Base-by-base conservation (phyloP, 805 yeast genomes). In the Cyberlindnera sargentensis region DNA sequence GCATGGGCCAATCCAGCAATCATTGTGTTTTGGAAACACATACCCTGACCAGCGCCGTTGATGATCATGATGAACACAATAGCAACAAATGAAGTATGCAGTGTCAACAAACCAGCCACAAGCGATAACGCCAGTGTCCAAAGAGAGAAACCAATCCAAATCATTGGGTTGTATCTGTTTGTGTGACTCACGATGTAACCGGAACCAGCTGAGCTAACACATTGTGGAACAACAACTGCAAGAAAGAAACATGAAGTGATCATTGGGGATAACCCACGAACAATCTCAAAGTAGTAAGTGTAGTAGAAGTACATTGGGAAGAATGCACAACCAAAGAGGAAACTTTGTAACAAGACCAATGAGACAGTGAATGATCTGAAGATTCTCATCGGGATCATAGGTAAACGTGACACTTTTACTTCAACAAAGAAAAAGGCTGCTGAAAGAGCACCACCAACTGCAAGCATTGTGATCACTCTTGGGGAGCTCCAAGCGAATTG, bases 401-500 rank as follows among this genome's bases (percentile, higher is more conserved):
- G 83, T 15, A 77, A 59, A 40, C 51, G 64, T 2, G 82, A 69
- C 5, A 71, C 42, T 24, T 38, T 45, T n/a, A 38, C 8, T 34
- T 82, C 85, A 28, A 74, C 66, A 3, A 76, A 24, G 7, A 78
- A 32, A 43, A 82, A 80, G 0, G 55, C 47, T 1, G 70, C 45
- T 24, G 73, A 63, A 26, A 67, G 61, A 0, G 58, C 42, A 1
- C 66, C 72, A 25, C 81, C 80, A 33, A 74, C 47, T 4, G 62
- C 57, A 34, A 76, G 56, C 60, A 72, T 60, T 6, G 62, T 42
- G 9, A 76, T 70, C 11, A 67, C 67, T 23, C 63, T 45, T 3
- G 71, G 58, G 10, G 72, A 72, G 50, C 69, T 51, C 89, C 89
- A 83, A 0, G 65, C 57, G 54, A 70, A 79, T 8, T 72, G 63